Evolutionary conservation across 2,329 filamentous ascomycete genomes (phyloP), one percentile per base, ranked within the genome.

Genomic region (Fusarium sp.): DNA sequence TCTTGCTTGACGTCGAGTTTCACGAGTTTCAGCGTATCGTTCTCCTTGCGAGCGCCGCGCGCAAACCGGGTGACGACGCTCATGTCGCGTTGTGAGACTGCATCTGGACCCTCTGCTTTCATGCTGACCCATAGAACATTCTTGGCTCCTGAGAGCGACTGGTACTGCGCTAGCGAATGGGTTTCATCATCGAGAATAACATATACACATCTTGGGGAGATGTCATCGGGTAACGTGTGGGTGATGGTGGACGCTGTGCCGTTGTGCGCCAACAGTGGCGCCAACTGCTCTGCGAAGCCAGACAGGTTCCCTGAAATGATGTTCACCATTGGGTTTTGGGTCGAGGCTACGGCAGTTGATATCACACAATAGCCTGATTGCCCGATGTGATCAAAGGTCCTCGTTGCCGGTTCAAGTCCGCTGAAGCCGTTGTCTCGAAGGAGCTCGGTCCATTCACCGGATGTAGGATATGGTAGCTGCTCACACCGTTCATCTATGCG

Each of bases 381-480:
- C 0, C 61, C 61, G 3, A 64, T 19, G 3, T 46, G 29, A 2
- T 57, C 61, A n/a, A 64, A 65, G 1, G 10, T 50, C 4, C 21
- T 65, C 0, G 61, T 62, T 3, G 56, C 56, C 13, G 61, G 61
- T 11, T 64, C 61, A 3, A 62, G 47, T 0, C 44, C 46, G 1
- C 61, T 50, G 25, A 65, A 62, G 2, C 46, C 14, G 3, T 36
- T 64, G 3, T 9, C 21, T 7, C 32, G 38, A 0, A 64, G n/a
- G 0, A 47, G 1, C 1, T 17, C 36, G 4, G 19, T 43, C 61
- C 61, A 64, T 6, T 36, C 51, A 1, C 5, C 9, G 7, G 33
- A 11, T 2, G 61, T 43, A 8, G 61, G 61, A 1, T 15, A 42
- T 3, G 33, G 36, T 1, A 65, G 29, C 4, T 41, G 61, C 6